Evolutionary conservation across 257 asterid species (phyloP), one percentile per base, ranked within the genome.

Genomic region (Solanum microdontum): DNA sequence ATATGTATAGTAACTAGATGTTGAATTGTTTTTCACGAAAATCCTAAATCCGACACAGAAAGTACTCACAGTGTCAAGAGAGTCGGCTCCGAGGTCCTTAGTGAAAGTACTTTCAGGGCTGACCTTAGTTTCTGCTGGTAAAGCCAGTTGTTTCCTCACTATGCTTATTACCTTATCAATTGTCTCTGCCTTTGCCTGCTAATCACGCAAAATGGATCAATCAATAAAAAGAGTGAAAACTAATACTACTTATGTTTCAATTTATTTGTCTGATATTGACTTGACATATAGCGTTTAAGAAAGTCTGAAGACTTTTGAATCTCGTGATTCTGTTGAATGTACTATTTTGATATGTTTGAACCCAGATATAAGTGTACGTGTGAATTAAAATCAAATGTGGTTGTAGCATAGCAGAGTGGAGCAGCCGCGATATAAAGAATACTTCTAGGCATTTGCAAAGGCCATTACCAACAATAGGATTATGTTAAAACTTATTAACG

Each of bases 31-130:
- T 70, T 21, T 21, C 0, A 4, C 1, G 15, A 34, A 73, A 73
- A 33, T 73, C 1, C 15, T 19, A 0, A 1, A 73, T 73, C 28
- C 2, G 28, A 19, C 7, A 33, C 9, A 7, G 2, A 69, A 1
- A 33, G 23, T 84, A 84, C 89, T 86, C 75, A 93, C 98, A 7
- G 97, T 95, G 94, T 95, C 98, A 10, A 95, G 96, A 77, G 98
- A 95, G 86, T 95, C 98, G 21, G 98, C 98, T 34, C 98, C 98
- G 28, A 95, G 96, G 3, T 92, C 96, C 37, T 15, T 26, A 0
- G 84, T 6, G 82, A 95, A 95, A 17, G 89, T 93, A 60, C 94
- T 92, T 12, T 89, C 92, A 66, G 98, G 93, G 26, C 91, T 92
- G 87, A 95, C 85, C 62, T 77, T 86, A 58, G 91, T 83, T 39